Conservation (phyloP, 352 stramenopile species). For the Phytophthora ramorum region DNA sequence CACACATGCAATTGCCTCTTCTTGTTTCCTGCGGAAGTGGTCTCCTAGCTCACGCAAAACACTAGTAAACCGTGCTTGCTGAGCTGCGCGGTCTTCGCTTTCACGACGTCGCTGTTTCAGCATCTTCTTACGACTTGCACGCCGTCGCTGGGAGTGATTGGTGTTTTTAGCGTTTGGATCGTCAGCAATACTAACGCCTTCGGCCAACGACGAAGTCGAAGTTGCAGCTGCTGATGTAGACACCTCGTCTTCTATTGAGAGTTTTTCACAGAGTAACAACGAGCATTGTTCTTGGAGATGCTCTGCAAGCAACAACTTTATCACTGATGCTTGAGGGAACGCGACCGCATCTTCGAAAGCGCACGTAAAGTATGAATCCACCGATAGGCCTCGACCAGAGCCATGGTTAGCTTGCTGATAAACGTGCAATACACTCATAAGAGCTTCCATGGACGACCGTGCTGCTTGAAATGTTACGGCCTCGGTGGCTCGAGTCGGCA, state of each 20-base stretch:
- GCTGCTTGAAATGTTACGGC: slow-evolving; percentile 15
- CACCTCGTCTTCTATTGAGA: slow-evolving; percentile 52
- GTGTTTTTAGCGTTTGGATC: slow-evolving; percentile 6
- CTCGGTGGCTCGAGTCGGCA: slow-evolving; percentile 1
- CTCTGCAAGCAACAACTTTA: slow-evolving; percentile 77
- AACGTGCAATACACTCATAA: slow-evolving; percentile 27
- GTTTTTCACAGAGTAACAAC: slow-evolving; percentile 60
- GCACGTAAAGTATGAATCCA: slow-evolving; percentile 54
- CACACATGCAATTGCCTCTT: slow-evolving; percentile 31
- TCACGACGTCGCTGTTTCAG: slow-evolving; percentile 68
- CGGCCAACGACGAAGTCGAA: neutral
- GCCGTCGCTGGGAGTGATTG: slow-evolving; percentile 62
- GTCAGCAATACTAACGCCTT: neutral
- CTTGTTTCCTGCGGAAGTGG: slow-evolving; percentile 37
- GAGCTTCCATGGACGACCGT: slow-evolving; percentile 31
- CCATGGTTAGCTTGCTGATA: slow-evolving; percentile 15
- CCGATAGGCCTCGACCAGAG: slow-evolving; percentile 4
- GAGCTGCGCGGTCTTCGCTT: slow-evolving; percentile 35
- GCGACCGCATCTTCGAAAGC: slow-evolving; percentile 45
- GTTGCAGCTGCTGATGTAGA: neutral
- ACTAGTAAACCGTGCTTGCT: slow-evolving; percentile 47
- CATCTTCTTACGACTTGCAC: slow-evolving; percentile 72
- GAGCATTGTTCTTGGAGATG: slow-evolving; percentile 79
- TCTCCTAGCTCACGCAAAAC: slow-evolving; percentile 54
- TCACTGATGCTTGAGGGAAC: slow-evolving; percentile 56